A percentile compares a stretch with the other conserved stretches of the same genome.
Conservation (phyloP, 2,329 filamentous ascomycete genomes). For the Diaporthe helianthi region DNA sequence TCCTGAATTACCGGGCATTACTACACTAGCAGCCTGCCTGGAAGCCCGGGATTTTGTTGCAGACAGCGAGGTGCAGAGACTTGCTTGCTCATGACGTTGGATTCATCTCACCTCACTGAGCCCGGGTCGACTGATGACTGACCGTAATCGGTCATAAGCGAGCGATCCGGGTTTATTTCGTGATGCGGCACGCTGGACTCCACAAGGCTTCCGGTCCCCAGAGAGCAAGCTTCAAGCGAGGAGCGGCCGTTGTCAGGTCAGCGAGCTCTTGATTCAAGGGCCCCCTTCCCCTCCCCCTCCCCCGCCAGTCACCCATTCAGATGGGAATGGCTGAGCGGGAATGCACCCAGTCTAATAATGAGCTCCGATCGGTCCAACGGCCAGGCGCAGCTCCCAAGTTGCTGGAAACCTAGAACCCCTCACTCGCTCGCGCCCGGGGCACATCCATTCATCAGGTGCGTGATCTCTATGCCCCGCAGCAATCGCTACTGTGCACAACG, state of each 20-base stretch:
- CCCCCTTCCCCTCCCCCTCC: no score
- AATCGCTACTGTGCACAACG: constrained; percentile 6
- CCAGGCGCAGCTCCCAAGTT: constrained; percentile 25
- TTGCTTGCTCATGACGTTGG: constrained; percentile 7
- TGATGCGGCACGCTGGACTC: constrained; percentile 32
- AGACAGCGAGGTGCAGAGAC: constrained; percentile 4
- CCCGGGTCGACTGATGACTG: constrained; percentile 19
- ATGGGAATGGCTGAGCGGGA: constrained; percentile 17
- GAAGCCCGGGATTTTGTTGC: constrained; percentile 26
- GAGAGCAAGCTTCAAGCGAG: constrained; percentile 31
- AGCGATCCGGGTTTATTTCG: constrained; percentile 36
- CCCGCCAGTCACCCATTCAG: constrained; percentile 11
- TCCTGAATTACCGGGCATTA: constrained; percentile 11
- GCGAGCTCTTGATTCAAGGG: constrained; percentile 21
- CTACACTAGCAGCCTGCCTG: constrained; percentile 27
- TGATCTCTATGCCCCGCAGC: constrained; percentile 19
- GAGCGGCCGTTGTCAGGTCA: constrained; percentile 22
- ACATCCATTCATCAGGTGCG: constrained; percentile 17
- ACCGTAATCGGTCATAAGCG: constrained; percentile 35
- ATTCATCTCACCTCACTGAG: constrained; percentile 26
- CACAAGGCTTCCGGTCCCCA: constrained; percentile 33
- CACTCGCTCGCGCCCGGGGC: constrained; percentile 12
- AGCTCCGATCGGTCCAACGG: constrained; percentile 22
- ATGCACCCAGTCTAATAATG: constrained; percentile 21
- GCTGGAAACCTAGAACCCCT: constrained; percentile 26